A percentile compares a stretch with the other conserved stretches of the same genome.
phyloP scores from a whole-genome alignment of 306 rosid species.

The Vigna unguiculata region DNA sequence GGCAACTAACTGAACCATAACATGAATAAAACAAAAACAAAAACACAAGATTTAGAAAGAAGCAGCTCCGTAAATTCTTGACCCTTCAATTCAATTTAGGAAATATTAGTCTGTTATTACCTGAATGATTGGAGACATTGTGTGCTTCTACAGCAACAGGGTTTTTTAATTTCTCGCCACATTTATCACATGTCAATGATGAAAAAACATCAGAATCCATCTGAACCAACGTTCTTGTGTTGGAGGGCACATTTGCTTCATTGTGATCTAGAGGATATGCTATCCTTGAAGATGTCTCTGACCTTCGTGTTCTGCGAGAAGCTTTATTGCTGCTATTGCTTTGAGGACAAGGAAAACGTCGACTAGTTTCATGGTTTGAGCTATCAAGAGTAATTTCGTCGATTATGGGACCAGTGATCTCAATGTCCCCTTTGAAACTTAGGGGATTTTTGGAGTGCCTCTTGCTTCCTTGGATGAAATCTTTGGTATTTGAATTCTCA shows the following conservation, averaged over 20 bases:
- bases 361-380: constrained; percentile 21
- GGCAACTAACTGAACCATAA: constrained; percentile 15
- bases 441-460: constrained; percentile 44
- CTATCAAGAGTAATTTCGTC: constrained; percentile 39
- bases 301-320: constrained; percentile 29
- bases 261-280: constrained; percentile 32
- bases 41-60: not conserved
- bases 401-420: constrained; percentile 41
- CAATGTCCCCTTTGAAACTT: constrained; percentile 35
- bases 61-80: constrained; percentile 6
- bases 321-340: constrained; percentile 29
- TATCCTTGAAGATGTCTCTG: constrained; percentile 25
- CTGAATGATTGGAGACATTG: constrained; percentile 54
- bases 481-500: constrained; percentile 41
- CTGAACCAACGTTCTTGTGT: constrained; percentile 32
- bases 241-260: constrained; percentile 33
- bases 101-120: constrained; percentile 43
- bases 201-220: constrained; percentile 37
- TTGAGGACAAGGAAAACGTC: constrained; percentile 37
- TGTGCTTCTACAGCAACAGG: constrained; percentile 52
- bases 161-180: constrained; percentile 49
- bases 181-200: constrained; percentile 45
- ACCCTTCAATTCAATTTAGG: not conserved
- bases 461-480: constrained; percentile 49
- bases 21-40: not conserved